Evolutionary conservation across 352 stramenopile genomes (phyloP).

Genomic region (Blastocystis sp.): DNA sequence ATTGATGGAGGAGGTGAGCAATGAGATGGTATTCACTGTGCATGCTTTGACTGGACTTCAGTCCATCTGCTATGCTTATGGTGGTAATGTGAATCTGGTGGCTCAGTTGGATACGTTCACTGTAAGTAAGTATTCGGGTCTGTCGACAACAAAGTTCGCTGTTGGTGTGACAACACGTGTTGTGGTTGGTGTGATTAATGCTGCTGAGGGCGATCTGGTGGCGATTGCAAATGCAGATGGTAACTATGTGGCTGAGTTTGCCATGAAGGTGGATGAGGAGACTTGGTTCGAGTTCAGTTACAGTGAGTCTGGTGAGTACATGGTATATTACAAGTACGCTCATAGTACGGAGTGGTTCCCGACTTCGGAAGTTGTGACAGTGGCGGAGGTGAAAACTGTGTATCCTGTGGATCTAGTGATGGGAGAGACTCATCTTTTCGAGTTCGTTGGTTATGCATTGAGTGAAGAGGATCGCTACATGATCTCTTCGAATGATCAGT

Average conservation of each 20-base stretch:
- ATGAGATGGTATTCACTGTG: not conserved
- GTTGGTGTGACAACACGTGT: not conserved
- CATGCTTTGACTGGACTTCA: not conserved
- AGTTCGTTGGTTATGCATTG: constrained; percentile 36
- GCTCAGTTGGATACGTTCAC: constrained; percentile 4
- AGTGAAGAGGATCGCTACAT: not conserved
- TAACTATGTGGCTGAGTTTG: not conserved
- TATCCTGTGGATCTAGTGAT: constrained; percentile 10
- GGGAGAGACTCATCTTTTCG: constrained; percentile 24
- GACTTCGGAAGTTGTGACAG: not conserved
- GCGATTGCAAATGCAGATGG: not conserved
- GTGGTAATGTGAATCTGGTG: not conserved
- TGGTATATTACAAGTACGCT: constrained; percentile 45
- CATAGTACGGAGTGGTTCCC: not conserved
- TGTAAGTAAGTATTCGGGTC: constrained; percentile 19
- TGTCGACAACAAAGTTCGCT: constrained; percentile 25
- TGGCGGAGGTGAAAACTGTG: constrained; percentile 9
- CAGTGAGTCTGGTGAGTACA: not conserved
- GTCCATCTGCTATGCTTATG: constrained; percentile 39
- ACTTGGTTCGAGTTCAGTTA: not conserved
- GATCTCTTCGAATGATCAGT: not conserved
- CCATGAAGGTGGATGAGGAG: not conserved
- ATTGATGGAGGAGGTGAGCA: not conserved
- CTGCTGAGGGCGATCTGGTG: not conserved
- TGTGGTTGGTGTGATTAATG: constrained; percentile 35